These are phyloP conservation scores for Fusarium sp. DNA, from an alignment of 2,329 filamentous ascomycete species.

Conservation along the genomic window DNA sequence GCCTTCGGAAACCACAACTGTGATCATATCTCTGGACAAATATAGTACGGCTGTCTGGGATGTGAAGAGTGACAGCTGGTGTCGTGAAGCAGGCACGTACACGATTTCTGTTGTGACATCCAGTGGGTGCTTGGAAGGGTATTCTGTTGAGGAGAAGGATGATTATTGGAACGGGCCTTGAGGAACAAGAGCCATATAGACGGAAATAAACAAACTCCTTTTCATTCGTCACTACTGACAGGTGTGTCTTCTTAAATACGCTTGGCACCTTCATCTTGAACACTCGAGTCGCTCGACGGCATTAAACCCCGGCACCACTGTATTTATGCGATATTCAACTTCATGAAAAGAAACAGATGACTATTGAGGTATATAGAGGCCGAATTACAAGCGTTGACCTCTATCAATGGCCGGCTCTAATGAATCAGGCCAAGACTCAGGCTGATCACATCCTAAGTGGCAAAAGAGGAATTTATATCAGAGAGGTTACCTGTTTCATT, in stretches of 20 bases:
- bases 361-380: too few relatives aligned
- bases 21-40: not conserved
- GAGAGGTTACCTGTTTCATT: not conserved
- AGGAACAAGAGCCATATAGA: not conserved
- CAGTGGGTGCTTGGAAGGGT: not conserved
- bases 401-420: too few relatives aligned
- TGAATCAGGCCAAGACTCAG: not conserved
- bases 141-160: slow-evolving; percentile 6
- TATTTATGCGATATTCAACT: too few relatives aligned
- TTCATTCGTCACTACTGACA: too few relatives aligned
- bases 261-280: too few relatives aligned
- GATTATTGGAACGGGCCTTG: slow-evolving; percentile 15
- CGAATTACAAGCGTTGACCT: too few relatives aligned
- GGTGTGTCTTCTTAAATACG: too few relatives aligned
- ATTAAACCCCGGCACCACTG: too few relatives aligned
- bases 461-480: not conserved
- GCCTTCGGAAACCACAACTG: not conserved
- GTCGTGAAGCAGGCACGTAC: slow-evolving; percentile 17
- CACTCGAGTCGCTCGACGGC: too few relatives aligned
- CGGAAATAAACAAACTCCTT: not conserved
- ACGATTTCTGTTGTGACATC: not conserved
- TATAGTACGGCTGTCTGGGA: slow-evolving; percentile 24
- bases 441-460: not conserved
- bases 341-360: too few relatives aligned
- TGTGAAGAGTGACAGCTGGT: slow-evolving; percentile 1